phyloP scores from a whole-genome alignment of 192 early-diverging fungal genomes.

The Allomyces macrogynus region DNA sequence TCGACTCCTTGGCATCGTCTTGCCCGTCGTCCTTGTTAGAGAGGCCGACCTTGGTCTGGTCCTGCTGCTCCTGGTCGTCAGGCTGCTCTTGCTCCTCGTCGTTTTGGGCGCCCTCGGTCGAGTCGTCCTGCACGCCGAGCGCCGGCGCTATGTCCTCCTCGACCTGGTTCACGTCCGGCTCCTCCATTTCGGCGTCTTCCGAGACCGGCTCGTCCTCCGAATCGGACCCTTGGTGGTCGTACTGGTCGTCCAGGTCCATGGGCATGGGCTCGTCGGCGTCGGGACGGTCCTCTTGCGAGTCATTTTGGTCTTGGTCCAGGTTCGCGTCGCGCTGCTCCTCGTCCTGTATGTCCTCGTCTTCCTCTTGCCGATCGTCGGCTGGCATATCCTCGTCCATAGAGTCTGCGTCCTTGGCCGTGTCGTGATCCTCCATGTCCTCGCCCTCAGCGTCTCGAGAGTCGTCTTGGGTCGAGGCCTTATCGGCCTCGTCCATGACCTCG shows the following conservation, averaged over 20 bases:
- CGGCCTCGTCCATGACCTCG: slow-evolving; percentile 12
- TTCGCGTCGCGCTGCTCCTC: slow-evolving; percentile 19
- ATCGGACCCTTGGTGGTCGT: slow-evolving; percentile 16
- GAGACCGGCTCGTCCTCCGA: slow-evolving; percentile 7
- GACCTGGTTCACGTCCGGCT: slow-evolving; percentile 16
- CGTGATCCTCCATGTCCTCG: slow-evolving; percentile 11
- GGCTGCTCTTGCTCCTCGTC: not conserved
- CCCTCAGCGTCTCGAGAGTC: slow-evolving; percentile 17
- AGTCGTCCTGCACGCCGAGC: slow-evolving; percentile 18
- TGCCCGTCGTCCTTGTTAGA: not conserved
- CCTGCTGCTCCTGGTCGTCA: not conserved
- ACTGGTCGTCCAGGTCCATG: slow-evolving; percentile 16
- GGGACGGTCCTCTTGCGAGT: slow-evolving; percentile 28
- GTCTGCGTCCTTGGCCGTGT: slow-evolving; percentile 13
- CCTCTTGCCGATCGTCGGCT: slow-evolving; percentile 13
- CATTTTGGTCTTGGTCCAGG: slow-evolving; percentile 28
- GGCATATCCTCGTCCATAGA: slow-evolving; percentile 10
- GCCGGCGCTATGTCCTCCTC: slow-evolving; percentile 28
- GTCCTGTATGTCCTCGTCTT: slow-evolving; percentile 21
- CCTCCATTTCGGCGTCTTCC: slow-evolving; percentile 9
- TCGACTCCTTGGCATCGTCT: not conserved
- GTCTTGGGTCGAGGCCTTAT: slow-evolving; percentile 7
- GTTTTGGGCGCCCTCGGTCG: no score
- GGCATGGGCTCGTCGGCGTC: slow-evolving; percentile 20
- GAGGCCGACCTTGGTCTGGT: slow-evolving; percentile 3